Conservation (phyloP, 805 yeast genomes). For the Wickerhamiella vanderwaltii region DNA sequence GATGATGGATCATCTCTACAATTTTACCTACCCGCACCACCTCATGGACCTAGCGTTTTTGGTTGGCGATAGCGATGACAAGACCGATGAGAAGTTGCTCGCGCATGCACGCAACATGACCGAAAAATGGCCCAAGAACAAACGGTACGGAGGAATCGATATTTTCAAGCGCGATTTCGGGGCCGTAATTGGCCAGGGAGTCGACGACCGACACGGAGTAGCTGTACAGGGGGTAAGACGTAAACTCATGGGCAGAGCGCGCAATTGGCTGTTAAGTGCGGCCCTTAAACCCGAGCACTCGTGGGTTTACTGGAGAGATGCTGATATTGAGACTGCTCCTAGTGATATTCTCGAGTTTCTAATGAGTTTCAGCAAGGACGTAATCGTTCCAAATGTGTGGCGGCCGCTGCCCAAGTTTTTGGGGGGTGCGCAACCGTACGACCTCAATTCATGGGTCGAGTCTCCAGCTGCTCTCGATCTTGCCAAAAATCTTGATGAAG, state of each 20-base stretch:
- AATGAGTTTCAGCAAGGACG: constrained; percentile 87
- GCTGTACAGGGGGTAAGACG: constrained; percentile 95
- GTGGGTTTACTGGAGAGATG: constrained; percentile 98
- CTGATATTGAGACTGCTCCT: constrained; percentile 91
- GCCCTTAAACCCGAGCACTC: constrained; percentile 90
- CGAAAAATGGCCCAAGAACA: constrained; percentile 38
- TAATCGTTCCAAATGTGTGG: constrained; percentile 96
- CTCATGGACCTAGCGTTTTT: constrained; percentile 72
- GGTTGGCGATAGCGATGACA: constrained; percentile 82
- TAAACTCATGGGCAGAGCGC: constrained; percentile 89
- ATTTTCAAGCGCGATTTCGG: constrained; percentile 89
- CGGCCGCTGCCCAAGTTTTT: constrained; percentile 88
- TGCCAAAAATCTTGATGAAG: constrained; percentile 57
- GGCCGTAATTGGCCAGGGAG: constrained; percentile 85
- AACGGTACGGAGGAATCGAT: constrained; percentile 61
- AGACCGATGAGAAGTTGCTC: constrained; percentile 59
- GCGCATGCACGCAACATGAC: constrained; percentile 27
- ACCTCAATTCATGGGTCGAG: constrained; percentile 93
- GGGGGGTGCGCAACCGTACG: constrained; percentile 88
- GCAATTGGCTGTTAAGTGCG: constrained; percentile 86
- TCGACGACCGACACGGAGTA: constrained; percentile 90
- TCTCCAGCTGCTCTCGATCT: constrained; percentile 50
- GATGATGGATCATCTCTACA: constrained; percentile 68
- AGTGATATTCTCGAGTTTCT: constrained; percentile 78
- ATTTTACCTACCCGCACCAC: constrained; percentile 76